Evolutionary conservation across 305 asterid species (phyloP).

Genomic region (Fraxinus sp.): DNA sequence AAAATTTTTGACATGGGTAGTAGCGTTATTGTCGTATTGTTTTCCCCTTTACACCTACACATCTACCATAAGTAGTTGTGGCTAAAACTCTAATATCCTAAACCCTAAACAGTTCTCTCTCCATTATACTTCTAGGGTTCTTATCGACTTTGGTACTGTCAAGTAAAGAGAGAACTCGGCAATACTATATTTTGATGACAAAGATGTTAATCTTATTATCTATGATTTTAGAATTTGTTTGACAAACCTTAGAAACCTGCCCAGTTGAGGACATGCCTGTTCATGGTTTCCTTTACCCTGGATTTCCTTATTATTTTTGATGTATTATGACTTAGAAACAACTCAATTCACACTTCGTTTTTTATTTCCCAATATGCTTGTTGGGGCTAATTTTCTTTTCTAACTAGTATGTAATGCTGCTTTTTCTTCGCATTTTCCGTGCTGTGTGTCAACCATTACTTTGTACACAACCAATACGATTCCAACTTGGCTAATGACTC

Average conservation of each 20-base stretch:
- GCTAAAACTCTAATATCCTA: not conserved
- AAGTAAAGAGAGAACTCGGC: not conserved
- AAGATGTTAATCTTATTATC: not conserved
- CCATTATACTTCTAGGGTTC: not conserved
- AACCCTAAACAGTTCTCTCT: not conserved
- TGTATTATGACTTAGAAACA: not conserved
- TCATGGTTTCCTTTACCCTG: not conserved
- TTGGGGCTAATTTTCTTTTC: not conserved
- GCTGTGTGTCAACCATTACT: not conserved
- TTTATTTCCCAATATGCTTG: not conserved
- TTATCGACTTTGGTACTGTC: not conserved
- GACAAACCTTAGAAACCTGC: not conserved
- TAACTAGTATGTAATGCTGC: not conserved
- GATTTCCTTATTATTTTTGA: not conserved
- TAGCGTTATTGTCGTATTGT: not conserved
- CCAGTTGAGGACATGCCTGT: not conserved
- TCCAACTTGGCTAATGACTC: not conserved
- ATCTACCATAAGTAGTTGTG: not conserved
- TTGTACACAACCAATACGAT: not conserved
- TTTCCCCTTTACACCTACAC: not conserved
- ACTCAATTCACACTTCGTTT: not conserved
- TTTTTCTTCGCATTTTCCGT: not conserved
- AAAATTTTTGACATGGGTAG: not conserved
- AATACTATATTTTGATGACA: not conserved
- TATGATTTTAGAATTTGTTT: no score